Conservation (phyloP, 1,284 basidiomycete genomes). For the Inonotus hispidus region DNA sequence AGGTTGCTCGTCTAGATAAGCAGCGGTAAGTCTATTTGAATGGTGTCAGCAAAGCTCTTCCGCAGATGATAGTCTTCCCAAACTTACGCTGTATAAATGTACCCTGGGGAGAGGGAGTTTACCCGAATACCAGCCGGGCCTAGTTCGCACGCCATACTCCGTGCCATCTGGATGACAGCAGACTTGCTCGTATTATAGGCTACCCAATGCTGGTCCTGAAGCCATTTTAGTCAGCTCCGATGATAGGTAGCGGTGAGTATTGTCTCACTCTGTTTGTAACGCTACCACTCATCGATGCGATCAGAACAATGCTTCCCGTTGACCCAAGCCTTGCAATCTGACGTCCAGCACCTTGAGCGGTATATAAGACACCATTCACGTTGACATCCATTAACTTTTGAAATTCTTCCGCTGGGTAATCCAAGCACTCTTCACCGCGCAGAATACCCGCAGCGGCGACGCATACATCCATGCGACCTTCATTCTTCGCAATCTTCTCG, state of each 20-base stretch:
- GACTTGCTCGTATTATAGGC: constrained; percentile 81
- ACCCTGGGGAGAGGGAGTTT: constrained; percentile 70
- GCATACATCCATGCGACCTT: constrained; percentile 66
- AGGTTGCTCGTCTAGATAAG: constrained; percentile 66
- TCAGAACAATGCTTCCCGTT: constrained; percentile 74
- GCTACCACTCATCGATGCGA: constrained; percentile 71
- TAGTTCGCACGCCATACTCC: constrained; percentile 82
- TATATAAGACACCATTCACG: constrained; percentile 70
- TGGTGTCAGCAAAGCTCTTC: not conserved
- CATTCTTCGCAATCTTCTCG: constrained; percentile 57
- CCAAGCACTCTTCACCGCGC: constrained; percentile 57
- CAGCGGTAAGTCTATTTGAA: constrained; percentile 57
- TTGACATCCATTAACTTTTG: constrained; percentile 67
- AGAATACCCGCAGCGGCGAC: constrained; percentile 77
- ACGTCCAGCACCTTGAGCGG: constrained; percentile 73
- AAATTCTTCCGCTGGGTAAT: constrained; percentile 68
- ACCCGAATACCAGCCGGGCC: constrained; percentile 67
- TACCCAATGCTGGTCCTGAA: constrained; percentile 66
- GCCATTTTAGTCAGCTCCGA: not conserved
- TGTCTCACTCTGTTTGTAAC: constrained; percentile 59
- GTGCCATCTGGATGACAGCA: constrained; percentile 76
- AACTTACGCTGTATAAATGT: constrained; percentile 69
- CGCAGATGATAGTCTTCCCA: not conserved
- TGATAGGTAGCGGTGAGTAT: constrained; percentile 27
- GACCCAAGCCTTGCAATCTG: constrained; percentile 68